phyloP scores from a whole-genome alignment of 148 eudicot genomes.

The Fagopyrum homotropicum region DNA sequence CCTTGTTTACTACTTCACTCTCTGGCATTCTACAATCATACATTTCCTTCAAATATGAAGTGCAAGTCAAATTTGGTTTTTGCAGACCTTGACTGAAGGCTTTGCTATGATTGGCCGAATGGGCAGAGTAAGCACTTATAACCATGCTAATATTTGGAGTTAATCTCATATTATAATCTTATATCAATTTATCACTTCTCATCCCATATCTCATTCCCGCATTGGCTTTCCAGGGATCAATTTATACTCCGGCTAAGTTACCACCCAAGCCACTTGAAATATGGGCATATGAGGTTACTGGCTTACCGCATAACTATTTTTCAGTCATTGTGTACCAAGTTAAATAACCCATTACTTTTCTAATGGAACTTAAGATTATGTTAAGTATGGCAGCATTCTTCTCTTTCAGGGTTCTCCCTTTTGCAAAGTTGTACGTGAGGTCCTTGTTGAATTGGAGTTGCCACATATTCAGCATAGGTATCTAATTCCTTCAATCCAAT shows the following conservation, averaged over 20 bases:
- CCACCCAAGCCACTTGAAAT: constrained; percentile 84
- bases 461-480: constrained; percentile 89
- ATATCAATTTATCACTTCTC: background rate
- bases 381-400: background rate
- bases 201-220: constrained; percentile 13
- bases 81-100: constrained; percentile 85
- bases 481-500: background rate
- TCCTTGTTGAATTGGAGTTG: constrained; percentile 89
- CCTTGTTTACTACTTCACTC: background rate
- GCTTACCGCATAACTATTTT: background rate
- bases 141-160: background rate
- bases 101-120: constrained; percentile 97
- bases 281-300: constrained; percentile 90
- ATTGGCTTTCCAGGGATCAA: constrained; percentile 46
- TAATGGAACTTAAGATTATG: background rate
- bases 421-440: constrained; percentile 95
- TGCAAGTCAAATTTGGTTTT: constrained; percentile 11
- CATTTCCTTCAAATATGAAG: constrained; percentile 3
- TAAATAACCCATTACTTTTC: background rate
- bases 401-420: constrained; percentile 80
- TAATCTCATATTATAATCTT: background rate
- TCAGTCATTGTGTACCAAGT: no score
- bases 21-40: background rate
- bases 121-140: constrained; percentile 55
- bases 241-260: constrained; percentile 71